Conservation (phyloP, 1,284 basidiomycete genomes). For the Sporisorium graminicola region DNA sequence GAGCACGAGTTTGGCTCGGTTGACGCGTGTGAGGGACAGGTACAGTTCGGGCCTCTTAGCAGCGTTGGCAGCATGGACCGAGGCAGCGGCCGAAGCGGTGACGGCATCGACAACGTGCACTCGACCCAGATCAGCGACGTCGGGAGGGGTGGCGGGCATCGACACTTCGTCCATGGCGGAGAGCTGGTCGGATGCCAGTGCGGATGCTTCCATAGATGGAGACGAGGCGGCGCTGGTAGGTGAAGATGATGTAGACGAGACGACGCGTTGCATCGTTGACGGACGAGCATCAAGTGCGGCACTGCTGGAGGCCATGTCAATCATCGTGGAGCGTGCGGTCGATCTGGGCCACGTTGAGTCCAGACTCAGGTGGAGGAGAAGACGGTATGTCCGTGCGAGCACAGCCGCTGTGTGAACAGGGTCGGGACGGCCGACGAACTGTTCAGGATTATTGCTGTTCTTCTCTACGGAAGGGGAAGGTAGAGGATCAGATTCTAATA, state of each 20-base stretch:
- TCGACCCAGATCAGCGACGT: slow-evolving; percentile 17
- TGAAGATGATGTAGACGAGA: slow-evolving; percentile 15
- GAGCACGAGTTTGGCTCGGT: slow-evolving; percentile 32
- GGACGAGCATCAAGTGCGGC: not conserved
- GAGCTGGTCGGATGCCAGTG: slow-evolving; percentile 14
- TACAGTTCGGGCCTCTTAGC: slow-evolving; percentile 30
- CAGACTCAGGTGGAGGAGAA: not conserved
- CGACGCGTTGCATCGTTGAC: slow-evolving; percentile 26
- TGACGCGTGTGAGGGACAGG: slow-evolving; percentile 19
- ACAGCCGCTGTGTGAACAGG: not conserved
- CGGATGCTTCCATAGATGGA: slow-evolving; percentile 31
- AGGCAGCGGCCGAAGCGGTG: slow-evolving; percentile 8
- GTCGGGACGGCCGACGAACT: slow-evolving; percentile 1
- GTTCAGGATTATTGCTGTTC: not conserved
- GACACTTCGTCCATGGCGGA: slow-evolving; percentile 41
- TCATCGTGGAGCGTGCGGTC: too few relatives aligned
- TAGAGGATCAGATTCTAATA: not conserved
- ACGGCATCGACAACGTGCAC: slow-evolving; percentile 13
- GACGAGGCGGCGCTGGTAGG: slow-evolving; percentile 37
- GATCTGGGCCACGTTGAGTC: too few relatives aligned
- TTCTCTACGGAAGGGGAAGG: not conserved
- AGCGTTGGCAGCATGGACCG: slow-evolving; percentile 9
- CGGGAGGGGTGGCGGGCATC: slow-evolving; percentile 45
- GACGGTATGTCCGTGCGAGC: slow-evolving; percentile 1
- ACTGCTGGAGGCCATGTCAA: slow-evolving; percentile 8